Conservation (phyloP, 768 basidiomycete species). For the Kwoniella mangroviensis region DNA sequence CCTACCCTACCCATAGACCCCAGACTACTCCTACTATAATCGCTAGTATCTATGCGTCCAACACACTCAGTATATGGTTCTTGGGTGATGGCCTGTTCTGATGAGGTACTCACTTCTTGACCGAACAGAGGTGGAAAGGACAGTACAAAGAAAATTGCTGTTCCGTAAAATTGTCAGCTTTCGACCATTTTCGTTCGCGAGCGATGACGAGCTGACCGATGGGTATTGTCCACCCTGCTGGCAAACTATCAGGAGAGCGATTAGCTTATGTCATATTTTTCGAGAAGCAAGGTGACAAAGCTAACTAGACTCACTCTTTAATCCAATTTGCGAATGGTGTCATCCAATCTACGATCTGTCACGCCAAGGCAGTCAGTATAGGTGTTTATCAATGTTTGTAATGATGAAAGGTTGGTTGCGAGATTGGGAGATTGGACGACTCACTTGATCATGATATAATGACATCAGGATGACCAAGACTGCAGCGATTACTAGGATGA, state of each 20-base stretch:
- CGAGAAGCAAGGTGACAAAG: not conserved
- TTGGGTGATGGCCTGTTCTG: not conserved
- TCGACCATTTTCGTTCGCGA: no score
- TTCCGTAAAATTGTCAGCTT: not conserved
- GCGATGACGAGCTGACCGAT: constrained; percentile 67
- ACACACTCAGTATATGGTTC: not conserved
- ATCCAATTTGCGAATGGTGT: constrained; percentile 71
- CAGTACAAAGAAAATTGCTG: constrained; percentile 71
- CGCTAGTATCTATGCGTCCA: constrained; percentile 45
- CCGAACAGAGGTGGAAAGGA: constrained; percentile 93
- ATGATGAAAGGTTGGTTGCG: no score
- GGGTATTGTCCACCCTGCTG: constrained; percentile 73
- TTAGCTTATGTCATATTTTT: constrained; percentile 1
- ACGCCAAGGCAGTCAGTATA: no score
- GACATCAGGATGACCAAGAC: constrained; percentile 29
- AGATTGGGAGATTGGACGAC: no score
- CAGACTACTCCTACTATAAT: constrained; percentile 58
- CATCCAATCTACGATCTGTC: constrained; percentile 74
- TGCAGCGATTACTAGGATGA: constrained; percentile 12
- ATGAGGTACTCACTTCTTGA: constrained; percentile 62
- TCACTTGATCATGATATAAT: constrained; percentile 34
- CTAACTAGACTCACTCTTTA: constrained; percentile 57
- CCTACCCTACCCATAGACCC: constrained; percentile 57
- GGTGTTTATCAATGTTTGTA: not conserved
- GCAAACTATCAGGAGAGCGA: constrained; percentile 42